A percentile compares a stretch with the other conserved stretches of the same genome.
These are phyloP conservation scores for Hibiscus syriacus DNA, from an alignment of 345 rosid species.

Conservation along the genomic window DNA sequence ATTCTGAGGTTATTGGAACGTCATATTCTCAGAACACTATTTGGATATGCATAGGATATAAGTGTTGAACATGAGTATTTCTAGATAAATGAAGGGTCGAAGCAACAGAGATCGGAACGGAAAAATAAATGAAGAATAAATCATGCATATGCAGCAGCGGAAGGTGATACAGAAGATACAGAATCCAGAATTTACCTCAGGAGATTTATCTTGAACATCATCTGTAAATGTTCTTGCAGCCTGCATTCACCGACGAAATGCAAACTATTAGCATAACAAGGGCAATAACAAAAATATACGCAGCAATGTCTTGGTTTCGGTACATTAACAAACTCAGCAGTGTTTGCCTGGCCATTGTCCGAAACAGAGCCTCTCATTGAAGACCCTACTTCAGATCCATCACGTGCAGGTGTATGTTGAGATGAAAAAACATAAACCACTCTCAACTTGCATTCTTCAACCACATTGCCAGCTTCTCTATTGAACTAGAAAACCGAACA, in stretches of 20 bases:
- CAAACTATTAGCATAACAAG: constrained; percentile 6
- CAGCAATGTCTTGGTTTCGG: constrained; percentile 14
- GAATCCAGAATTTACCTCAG: constrained; percentile 36
- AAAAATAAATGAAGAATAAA: not conserved
- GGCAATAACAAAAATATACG: not conserved
- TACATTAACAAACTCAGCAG: constrained; percentile 43
- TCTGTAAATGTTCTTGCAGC: constrained; percentile 36
- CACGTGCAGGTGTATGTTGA: constrained; percentile 64
- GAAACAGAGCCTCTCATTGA: constrained; percentile 64
- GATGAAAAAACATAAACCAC: constrained; percentile 66
- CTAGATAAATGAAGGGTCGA: not conserved
- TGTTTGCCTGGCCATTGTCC: constrained; percentile 46
- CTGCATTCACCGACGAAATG: constrained; percentile 27
- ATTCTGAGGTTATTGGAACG: too few species aligned
- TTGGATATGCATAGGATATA: not conserved
- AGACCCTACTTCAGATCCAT: constrained; percentile 73
- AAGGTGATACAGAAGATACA: not conserved
- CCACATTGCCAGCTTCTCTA: constrained; percentile 61
- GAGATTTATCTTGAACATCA: constrained; percentile 43
- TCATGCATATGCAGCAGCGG: not conserved
- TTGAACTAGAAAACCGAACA: constrained; percentile 40
- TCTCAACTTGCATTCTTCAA: constrained; percentile 71
- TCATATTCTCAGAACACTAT: not conserved
- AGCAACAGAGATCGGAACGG: not conserved
- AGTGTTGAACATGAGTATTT: not conserved